phyloP scores from a whole-genome alignment of 208 protist genomes.

The Trypanosoma brucei region DNA sequence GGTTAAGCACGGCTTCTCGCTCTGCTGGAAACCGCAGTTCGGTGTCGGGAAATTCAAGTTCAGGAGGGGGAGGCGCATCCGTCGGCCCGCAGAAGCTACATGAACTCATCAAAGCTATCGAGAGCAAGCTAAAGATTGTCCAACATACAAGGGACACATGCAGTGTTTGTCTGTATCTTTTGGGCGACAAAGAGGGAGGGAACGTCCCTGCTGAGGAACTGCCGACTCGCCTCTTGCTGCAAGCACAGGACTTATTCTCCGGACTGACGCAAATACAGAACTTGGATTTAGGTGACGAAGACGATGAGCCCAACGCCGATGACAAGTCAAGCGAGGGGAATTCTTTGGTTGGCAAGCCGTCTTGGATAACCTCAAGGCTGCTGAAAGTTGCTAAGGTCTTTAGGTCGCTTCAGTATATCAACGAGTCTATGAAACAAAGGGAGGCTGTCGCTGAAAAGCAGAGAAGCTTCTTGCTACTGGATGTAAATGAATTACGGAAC shows the following conservation, averaged over 20 bases:
- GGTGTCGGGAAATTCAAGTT: background rate
- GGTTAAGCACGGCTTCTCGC: background rate
- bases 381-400: background rate
- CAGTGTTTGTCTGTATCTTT: slow-evolving; percentile 7
- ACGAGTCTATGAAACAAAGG: slow-evolving; percentile 6
- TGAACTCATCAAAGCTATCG: slow-evolving; percentile 5
- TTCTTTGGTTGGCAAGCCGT: no score
- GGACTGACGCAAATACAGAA: background rate
- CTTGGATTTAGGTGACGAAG: slow-evolving; percentile 10
- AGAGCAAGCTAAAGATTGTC: slow-evolving; percentile 4
- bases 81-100: background rate
- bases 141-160: slow-evolving; percentile 16
- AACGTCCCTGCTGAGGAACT: slow-evolving; percentile 17
- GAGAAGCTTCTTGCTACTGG: slow-evolving; percentile 17
- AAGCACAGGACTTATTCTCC: slow-evolving; percentile 29
- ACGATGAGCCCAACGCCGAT: slow-evolving; percentile 2
- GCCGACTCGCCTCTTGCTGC: slow-evolving; percentile 28
- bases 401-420: slow-evolving; percentile 3
- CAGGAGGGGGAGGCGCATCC: background rate
- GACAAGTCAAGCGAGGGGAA: no score
- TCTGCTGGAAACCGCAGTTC: background rate
- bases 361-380: background rate
- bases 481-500: slow-evolving; percentile 17
- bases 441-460: slow-evolving; percentile 3
- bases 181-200: slow-evolving; percentile 13